Evolutionary conservation across 2,329 filamentous ascomycete species (phyloP), one percentile per base, ranked within the genome.

Genomic region (Penicillium digitatum): DNA sequence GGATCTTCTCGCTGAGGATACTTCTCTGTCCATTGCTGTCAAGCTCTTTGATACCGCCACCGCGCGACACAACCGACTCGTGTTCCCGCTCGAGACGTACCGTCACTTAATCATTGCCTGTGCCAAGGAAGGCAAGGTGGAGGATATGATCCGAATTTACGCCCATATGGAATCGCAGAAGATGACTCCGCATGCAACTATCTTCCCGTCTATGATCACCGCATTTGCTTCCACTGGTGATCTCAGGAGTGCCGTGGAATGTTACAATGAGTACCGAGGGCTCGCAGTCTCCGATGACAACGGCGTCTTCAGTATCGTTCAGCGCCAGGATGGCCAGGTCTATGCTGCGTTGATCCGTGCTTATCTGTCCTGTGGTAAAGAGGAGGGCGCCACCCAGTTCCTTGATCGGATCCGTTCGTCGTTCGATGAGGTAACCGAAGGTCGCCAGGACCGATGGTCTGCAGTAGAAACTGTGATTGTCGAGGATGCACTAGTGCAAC

Each of bases 201-300:
- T 93, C 49, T 97, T 96, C 75, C 88, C 91, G 1, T 83, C 87
- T 18, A 96, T 99, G 89, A 96, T 99, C 71, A 86, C 88, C n/a
- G 91, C 92, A 0, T 97, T 96, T 69, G 90, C 90, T 57, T 82
- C 83, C 39, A 83, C 82, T 11, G 89, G 91, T 47, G 91, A 97
- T 69, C 77, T 97, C 42, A 81, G 86, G 65, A 95, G 89, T 64
- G 94, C 92, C 20, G 89, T 97, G 7, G 91, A 96, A 71, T 91
- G 90, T 74, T 99, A 96, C 76, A 93, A 95, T 61, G 90, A 96
- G 74, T 97, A 97, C 80, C 90, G 90, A 68, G 83, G 85, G 43
- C 80, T 96, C 39, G 92, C 93, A n/a, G 84, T 97, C 49, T 86
- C 87, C 37, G 83, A 94, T 69, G 89, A 96, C 71, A 84, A 82